phyloP scores from a whole-genome alignment of 2,329 filamentous ascomycete genomes.

The Xylariomycetidae sp. region DNA sequence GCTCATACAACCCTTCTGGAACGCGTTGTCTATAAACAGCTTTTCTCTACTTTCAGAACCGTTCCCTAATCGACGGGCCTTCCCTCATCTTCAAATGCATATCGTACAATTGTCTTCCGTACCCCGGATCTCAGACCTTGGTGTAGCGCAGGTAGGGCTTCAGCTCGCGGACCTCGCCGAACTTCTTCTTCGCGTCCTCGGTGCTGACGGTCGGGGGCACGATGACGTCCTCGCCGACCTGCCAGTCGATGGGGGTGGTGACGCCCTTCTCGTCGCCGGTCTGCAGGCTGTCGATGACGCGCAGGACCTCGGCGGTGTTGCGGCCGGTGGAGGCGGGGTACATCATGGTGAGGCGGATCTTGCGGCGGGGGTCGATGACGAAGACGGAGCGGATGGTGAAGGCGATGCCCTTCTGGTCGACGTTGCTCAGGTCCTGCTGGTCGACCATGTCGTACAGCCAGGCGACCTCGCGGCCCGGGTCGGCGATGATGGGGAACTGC shows the following conservation, averaged over 20 bases:
- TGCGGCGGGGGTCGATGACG: constrained; percentile 90
- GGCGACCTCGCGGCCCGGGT: constrained; percentile 71
- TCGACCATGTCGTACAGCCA: constrained; percentile 72
- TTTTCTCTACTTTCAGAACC: too few species aligned
- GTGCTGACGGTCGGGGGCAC: constrained; percentile 78
- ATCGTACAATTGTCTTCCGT: too few species aligned
- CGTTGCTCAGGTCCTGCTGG: constrained; percentile 74
- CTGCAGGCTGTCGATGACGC: constrained; percentile 73
- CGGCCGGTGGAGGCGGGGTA: constrained; percentile 89
- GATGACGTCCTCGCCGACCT: constrained; percentile 84
- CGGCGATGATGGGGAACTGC: constrained; percentile 73
- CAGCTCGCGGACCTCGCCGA: constrained; percentile 66
- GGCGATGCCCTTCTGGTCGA: constrained; percentile 75
- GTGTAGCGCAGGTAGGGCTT: constrained; percentile 74
- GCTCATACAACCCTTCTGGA: too few species aligned
- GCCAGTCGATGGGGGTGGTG: constrained; percentile 88
- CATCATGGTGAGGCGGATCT: constrained; percentile 83
- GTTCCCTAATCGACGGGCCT: too few species aligned
- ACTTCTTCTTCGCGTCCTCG: constrained; percentile 80
- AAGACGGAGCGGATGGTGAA: constrained; percentile 95
- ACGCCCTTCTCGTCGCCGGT: constrained; percentile 82
- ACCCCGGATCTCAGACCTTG: too few species aligned
- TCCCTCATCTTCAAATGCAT: too few species aligned
- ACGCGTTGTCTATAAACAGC: too few species aligned
- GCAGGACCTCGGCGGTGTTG: constrained; percentile 73